Base-by-base conservation (phyloP, 495 filamentous ascomycete species). In the Penicillium manginii region DNA sequence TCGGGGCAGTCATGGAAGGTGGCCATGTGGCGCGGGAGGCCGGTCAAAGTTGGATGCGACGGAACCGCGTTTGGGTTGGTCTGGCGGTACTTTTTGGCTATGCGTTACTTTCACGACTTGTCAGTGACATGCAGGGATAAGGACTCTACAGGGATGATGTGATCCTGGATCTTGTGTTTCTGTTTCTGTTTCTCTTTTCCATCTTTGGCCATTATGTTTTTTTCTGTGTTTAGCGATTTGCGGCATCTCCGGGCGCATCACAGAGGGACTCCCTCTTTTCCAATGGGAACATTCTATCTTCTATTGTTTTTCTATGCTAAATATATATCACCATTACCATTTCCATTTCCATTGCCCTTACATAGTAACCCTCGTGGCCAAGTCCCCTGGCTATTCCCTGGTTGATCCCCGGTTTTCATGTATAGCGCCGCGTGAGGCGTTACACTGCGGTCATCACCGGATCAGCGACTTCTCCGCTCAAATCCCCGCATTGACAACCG, bases 1-100 rank as follows among this genome's bases (percentile, higher is more conserved):
- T 91, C 12, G 91, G 89, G n/a, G 89, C 85, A 14, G 91, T 96
- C 2, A 87, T 96, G 54, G 88, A 91, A 55, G 78, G 91, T 70
- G 75, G 90, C 69, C 72, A 90, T 77, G 85, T 87, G 71, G 84
- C 86, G 70, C 71, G 90, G 54, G 82, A 92, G 63, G 91, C 88
- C 9, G 89, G 93, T 1, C 86, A 90, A 55, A 83, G 91, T 43
- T 96, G 92, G 92, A 68, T 92, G 40, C 76, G 82, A 55, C 83
- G 87, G 54, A 87, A 97, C 73, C 92, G 91, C 73, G 71, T 93
- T 50, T 76, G 87, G 63, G 77, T 96, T 35, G 83, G 82, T 4
- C 80, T 88, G 15, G 85, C 74, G 1, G 67, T 88, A 11, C 70
- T 96, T 35, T 88, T 96, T 62, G 76, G 86, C 6, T 96, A 93